Evolutionary conservation across 768 basidiomycete species (phyloP).

Genomic region (Mycena maculata): DNA sequence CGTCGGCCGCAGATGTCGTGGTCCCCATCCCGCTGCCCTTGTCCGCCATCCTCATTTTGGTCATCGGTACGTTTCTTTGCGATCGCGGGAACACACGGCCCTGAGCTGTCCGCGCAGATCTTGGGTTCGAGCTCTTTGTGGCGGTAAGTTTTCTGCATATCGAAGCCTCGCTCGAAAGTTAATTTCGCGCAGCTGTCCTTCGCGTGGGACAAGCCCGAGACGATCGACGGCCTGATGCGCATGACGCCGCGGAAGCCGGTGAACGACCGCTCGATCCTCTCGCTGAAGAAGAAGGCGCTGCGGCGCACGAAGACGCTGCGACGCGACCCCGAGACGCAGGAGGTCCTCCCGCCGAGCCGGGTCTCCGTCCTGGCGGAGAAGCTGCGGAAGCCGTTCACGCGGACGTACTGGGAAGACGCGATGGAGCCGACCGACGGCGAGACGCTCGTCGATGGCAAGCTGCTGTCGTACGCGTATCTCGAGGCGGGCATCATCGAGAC

Average conservation of each 20-base stretch:
- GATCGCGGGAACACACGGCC: not conserved
- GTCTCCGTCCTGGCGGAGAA: constrained; percentile 51
- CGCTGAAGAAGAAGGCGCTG: constrained; percentile 67
- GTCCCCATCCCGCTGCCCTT: constrained; percentile 74
- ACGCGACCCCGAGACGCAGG: constrained; percentile 64
- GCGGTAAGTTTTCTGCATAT: constrained; percentile 57
- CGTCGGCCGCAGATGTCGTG: constrained; percentile 62
- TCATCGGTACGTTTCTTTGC: constrained; percentile 63
- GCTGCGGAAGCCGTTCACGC: constrained; percentile 65
- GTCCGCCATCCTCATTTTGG: constrained; percentile 76
- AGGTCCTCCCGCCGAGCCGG: constrained; percentile 55
- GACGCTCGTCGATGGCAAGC: constrained; percentile 67
- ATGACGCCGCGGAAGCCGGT: constrained; percentile 76
- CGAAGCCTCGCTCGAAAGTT: not conserved
- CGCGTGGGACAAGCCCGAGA: constrained; percentile 79
- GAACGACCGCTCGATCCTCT: constrained; percentile 63
- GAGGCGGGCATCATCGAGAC: constrained; percentile 74
- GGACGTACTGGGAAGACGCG: constrained; percentile 68
- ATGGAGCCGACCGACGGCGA: constrained; percentile 67
- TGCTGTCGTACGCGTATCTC: constrained; percentile 75
- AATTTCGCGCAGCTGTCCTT: constrained; percentile 63
- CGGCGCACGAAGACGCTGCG: constrained; percentile 65
- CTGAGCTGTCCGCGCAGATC: constrained; percentile 55
- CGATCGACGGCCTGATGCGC: constrained; percentile 73
- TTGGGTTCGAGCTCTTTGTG: constrained; percentile 76